Evolutionary conservation across 306 rosid species (phyloP), one percentile per base, ranked within the genome.

Genomic region (Erythrophleum fordii): DNA sequence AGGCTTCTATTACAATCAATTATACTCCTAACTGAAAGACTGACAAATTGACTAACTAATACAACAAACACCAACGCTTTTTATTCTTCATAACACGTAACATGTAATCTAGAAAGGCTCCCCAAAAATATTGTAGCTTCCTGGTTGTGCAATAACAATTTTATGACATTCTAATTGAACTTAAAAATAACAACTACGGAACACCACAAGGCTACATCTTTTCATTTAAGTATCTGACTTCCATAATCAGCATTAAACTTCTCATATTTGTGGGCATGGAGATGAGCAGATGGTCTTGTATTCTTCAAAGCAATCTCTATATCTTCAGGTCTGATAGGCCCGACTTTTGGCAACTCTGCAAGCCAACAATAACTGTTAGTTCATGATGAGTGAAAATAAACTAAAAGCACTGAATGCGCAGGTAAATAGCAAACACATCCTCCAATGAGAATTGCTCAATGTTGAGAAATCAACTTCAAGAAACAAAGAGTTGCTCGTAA

Each of bases 281-380:
- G 81, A 83, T 89, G 90, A 39, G 91, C 91, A 13, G 93, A 91
- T 29, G 93, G 90, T 58, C 93, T 88, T 20, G 96, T 91, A 85
- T 91, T 89, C 73, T 51, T 89, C 18, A 91, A 69, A 35, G 95
- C 91, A 25, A 73, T 46, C 77, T 85, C 88, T 39, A 91, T 80
- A 60, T 91, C 92, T 41, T 75, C 82, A 44, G 67, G 81, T 55
- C 62, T 78, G 75, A 91, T 89, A 31, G 92, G 90, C 58, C 92
- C 95, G 26, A 91, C 86, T 78, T 75, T 85, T 0, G 95, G 95
- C 83, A 91, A 80, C 53, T 91, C 95, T 91, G 92, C 81, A 84
- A 67, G 20, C 55, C 74, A 41, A 78, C 75, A 60, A 61, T 26
- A 12, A 10, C 48, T 4, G 37, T 73, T 34, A 73, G 75, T 53